Evolutionary conservation across 2,329 filamentous ascomycete species (phyloP), one percentile per base, ranked within the genome.

Genomic region (Canariomyces notabilis): DNA sequence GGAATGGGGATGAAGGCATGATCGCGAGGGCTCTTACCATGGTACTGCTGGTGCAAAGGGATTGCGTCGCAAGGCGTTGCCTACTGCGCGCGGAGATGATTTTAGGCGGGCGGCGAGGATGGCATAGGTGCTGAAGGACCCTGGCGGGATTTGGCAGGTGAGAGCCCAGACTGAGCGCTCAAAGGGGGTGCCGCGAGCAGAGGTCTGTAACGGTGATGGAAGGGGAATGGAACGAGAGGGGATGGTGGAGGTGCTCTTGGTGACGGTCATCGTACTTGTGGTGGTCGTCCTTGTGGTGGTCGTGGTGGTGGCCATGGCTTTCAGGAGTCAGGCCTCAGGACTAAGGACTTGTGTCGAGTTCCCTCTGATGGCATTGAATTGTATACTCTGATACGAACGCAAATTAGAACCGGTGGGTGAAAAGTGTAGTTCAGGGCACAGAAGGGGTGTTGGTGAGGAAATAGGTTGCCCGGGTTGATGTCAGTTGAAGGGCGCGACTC

Each of bases 1-100:
- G n/a, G 12, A n/a, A n/a, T 14, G 29, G 14, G n/a, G 40, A 15
- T 12, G 32, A 29, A 20, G 22, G 33, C n/a, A n/a, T 15, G 16
- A 21, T 8, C 3, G 32, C n/a, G 34, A 11, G n/a, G n/a, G 8
- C n/a, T 40, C 42, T 2, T 44, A 52, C 48, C 88, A 94, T 1
- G 88, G 89, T 4, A 91, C 84, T 26, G 79, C 75, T 0, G 89
- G 88, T 12, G 89, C 88, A 58, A 91, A 94, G 0, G 88, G 88
- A 61, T 95, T 95, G 8, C 76, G 71, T 15, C 85, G 77, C 60
- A 94, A 72, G 2, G 87, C 87, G 49, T 86, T 88, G 14, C 87
- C 87, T 5, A 93, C 79, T 0, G 87, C 87, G 34, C 87, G 75
- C 2, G 87, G 84, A 3, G 84, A 87, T 18, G 85, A 88, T 9